phyloP scores from a whole-genome alignment of 169 alveolate genomes.

The Fabrea salina region DNA sequence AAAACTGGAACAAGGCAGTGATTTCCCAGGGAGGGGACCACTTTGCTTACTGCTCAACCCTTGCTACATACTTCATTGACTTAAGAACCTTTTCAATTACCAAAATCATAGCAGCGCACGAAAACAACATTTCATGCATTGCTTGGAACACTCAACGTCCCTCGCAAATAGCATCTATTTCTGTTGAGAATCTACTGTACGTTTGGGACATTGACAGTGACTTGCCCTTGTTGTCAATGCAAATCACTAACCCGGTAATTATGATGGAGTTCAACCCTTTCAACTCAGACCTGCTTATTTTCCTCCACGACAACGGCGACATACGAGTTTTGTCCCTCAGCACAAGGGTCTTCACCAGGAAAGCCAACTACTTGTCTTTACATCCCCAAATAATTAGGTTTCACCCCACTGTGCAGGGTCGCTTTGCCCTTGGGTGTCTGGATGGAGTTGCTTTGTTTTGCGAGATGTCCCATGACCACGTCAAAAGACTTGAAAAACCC shows the following conservation, averaged over 20 bases:
- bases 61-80: conserved; percentile 53
- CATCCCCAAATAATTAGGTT: conserved; percentile 34
- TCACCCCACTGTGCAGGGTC: conserved; percentile 22
- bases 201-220: conserved; percentile 34
- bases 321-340: neutral
- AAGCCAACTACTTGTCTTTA: conserved; percentile 34
- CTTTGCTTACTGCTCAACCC: conserved; percentile 62
- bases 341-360: conserved; percentile 43
- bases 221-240: conserved; percentile 29
- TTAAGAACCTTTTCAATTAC: conserved; percentile 9
- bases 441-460: conserved; percentile 10
- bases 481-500: neutral
- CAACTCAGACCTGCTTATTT: conserved; percentile 11
- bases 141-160: conserved; percentile 39
- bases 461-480: neutral
- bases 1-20: conserved; percentile 39
- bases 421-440: neutral
- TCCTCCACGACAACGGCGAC: conserved; percentile 22
- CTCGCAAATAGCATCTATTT: conserved; percentile 32
- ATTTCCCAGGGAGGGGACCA: conserved; percentile 39
- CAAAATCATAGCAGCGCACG: conserved; percentile 42
- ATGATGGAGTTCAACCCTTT: conserved; percentile 33
- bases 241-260: conserved; percentile 33
- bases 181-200: neutral
- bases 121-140: conserved; percentile 40